Conservation (phyloP, 257 asterid species). For the Coffea eugenioides region DNA sequence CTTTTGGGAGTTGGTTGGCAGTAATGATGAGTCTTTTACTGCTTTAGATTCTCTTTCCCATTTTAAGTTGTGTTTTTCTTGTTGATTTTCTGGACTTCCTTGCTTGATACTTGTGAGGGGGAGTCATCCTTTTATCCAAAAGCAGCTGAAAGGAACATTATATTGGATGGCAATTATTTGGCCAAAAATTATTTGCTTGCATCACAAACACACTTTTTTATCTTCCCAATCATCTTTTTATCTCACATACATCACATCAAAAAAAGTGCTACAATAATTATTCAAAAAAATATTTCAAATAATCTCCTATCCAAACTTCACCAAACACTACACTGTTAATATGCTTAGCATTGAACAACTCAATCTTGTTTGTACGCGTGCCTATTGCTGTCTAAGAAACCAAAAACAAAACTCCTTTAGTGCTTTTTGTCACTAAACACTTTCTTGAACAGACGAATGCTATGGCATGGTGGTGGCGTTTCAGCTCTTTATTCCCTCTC, state of each 20-base stretch:
- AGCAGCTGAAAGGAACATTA: background rate
- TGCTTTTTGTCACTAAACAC: no score
- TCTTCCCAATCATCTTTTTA: no score
- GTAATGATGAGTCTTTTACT: background rate
- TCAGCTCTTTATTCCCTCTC: no score
- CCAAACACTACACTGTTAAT: background rate
- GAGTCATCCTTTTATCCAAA: background rate
- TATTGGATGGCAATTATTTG: no score
- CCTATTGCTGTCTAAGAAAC: background rate
- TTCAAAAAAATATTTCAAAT: no score
- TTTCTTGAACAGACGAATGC: no score
- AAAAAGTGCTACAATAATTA: no score
- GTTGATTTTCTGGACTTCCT: background rate
- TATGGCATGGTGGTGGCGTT: no score
- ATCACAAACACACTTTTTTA: no score
- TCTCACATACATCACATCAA: no score
- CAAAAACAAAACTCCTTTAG: no score
- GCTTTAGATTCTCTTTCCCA: background rate
- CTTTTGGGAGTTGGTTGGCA: background rate
- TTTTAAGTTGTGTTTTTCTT: background rate
- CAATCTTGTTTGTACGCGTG: background rate
- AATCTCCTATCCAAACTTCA: background rate
- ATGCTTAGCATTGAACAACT: background rate
- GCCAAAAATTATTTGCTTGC: no score
- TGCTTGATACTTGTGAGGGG: background rate